Percentiles rank a stretch among this genome's conserved stretches.
phyloP scores from a whole-genome alignment of 139 green algal genomes.

The Raphidocelis subcapitata region DNA sequence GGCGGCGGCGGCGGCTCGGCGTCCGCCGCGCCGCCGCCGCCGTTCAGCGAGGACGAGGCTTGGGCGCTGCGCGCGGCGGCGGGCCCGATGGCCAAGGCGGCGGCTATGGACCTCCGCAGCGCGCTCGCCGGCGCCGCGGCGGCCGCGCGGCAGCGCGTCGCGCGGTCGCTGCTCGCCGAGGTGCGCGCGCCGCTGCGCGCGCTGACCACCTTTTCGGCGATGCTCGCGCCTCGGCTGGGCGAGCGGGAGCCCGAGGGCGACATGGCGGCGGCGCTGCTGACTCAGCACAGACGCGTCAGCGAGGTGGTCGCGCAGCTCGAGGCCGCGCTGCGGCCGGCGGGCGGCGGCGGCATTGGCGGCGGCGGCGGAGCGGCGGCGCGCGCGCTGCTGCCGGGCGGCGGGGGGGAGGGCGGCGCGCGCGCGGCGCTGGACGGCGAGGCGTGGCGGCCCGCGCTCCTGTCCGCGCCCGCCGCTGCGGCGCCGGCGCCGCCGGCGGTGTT shows the following conservation, averaged over 20 bases:
- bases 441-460: background rate
- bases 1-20: background rate
- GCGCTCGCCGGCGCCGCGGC: conserved; percentile 31
- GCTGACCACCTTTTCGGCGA: conserved; percentile 61
- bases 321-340: conserved; percentile 30
- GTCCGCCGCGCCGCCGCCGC: background rate
- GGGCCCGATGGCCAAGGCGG: conserved; percentile 49
- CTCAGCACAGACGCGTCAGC: conserved; percentile 56
- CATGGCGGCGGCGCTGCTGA: conserved; percentile 60
- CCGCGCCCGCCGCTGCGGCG: background rate
- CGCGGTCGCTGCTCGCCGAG: conserved; percentile 47
- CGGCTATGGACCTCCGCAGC: conserved; percentile 58
- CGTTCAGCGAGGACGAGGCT: conserved; percentile 30
- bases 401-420: too few relatives aligned
- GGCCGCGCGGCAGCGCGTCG: conserved; percentile 28
- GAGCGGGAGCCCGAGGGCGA: conserved; percentile 53
- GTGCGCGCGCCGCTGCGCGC: conserved; percentile 53
- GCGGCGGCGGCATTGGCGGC: too few relatives aligned
- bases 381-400: background rate
- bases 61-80: conserved; percentile 45
- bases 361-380: background rate
- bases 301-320: conserved; percentile 64
- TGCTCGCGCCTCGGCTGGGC: conserved; percentile 56
- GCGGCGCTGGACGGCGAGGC: background rate
- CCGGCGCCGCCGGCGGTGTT: background rate